Evolutionary conservation across 2,329 filamentous ascomycete species (phyloP), one percentile per base, ranked within the genome.

Genomic region (Aureobasidium mangrovei): DNA sequence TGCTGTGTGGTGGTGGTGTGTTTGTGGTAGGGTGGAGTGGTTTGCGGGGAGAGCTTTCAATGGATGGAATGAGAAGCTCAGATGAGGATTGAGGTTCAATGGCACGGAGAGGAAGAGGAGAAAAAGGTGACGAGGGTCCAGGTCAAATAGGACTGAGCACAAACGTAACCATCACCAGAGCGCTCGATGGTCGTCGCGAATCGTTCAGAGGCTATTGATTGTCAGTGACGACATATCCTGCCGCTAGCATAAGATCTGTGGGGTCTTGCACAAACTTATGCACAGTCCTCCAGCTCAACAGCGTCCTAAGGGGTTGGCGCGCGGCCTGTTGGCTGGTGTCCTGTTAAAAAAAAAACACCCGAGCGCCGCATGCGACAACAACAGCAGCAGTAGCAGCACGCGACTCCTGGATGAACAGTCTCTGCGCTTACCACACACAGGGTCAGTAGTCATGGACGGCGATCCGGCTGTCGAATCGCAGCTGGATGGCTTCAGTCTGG

Each of bases 401-500:
- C 48, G 48, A 52, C 48, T 43, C 48, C 28, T 28, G 35, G 39
- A 12, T 43, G 42, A 38, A 41, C 35, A 7, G 31, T 32, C 27
- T 18, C 31, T 52, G 39, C 43, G 18, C 39, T 18, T 31, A 36
- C 40, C 4, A 8, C 35, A 36, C 48, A 24, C 18, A 43, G 35
- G 40, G 40, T 31, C 29, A 28, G 48, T 38, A 6, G 43, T 41
- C 35, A 88, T 88, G 84, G 84, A 88, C 73, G 84, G 82, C 73
- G 84, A 88, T 74, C 81, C 83, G 58, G 80, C 81, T 63, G 83
- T 86, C 63, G 84, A 86, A 64, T 67, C 69, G 32, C 65, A 71
- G 60, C 81, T 95, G 70, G 91, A 96, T 78, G 79, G 82, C 70
- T 93, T 96, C 77, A 91, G 87, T 78, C 77, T 88, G 67, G 78